phyloP scores from a whole-genome alignment of 2,329 filamentous ascomycete species.

The Fusarium caatingaense region DNA sequence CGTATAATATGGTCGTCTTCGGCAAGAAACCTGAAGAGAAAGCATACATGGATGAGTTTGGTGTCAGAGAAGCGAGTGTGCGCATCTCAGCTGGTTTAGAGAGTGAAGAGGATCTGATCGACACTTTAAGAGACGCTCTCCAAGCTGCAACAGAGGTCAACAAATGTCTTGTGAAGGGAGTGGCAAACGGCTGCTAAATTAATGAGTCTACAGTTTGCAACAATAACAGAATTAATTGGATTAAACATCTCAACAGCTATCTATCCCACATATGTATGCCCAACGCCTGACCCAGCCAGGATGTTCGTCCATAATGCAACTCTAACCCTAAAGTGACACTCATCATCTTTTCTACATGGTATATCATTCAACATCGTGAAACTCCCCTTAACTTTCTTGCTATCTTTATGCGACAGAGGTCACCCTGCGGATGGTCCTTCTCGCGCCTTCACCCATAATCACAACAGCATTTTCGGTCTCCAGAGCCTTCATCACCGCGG shows the following conservation, averaged over 20 bases:
- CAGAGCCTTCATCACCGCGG: slow-evolving; percentile 80
- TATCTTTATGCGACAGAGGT: slow-evolving; percentile 51
- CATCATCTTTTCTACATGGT: slow-evolving; percentile 37
- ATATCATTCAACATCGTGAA: slow-evolving; percentile 42
- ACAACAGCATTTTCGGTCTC: slow-evolving; percentile 88
- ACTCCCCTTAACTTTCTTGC: slow-evolving; percentile 3
- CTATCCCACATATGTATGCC: slow-evolving; percentile 37
- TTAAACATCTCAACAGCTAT: slow-evolving; percentile 23
- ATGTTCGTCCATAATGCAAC: slow-evolving; percentile 23
- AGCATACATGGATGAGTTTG: slow-evolving; percentile 53
- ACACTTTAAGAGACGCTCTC: slow-evolving; percentile 52
- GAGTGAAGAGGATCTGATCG: slow-evolving; percentile 55
- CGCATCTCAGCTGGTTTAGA: slow-evolving; percentile 62
- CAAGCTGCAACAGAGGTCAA: slow-evolving; percentile 39
- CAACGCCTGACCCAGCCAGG: slow-evolving; percentile 42
- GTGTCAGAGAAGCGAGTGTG: slow-evolving; percentile 55
- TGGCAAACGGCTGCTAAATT: neutral
- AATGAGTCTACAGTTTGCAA: neutral
- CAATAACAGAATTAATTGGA: slow-evolving; percentile 24
- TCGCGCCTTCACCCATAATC: slow-evolving; percentile 84
- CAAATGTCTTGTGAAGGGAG: neutral
- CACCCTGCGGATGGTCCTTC: slow-evolving; percentile 83
- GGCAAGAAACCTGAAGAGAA: slow-evolving; percentile 53
- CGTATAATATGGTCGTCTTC: slow-evolving; percentile 60
- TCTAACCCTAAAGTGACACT: slow-evolving; percentile 16